Evolutionary conservation across 106 monocot genomes (phyloP).

Genomic region (Dendrobium chrysotoxum): DNA sequence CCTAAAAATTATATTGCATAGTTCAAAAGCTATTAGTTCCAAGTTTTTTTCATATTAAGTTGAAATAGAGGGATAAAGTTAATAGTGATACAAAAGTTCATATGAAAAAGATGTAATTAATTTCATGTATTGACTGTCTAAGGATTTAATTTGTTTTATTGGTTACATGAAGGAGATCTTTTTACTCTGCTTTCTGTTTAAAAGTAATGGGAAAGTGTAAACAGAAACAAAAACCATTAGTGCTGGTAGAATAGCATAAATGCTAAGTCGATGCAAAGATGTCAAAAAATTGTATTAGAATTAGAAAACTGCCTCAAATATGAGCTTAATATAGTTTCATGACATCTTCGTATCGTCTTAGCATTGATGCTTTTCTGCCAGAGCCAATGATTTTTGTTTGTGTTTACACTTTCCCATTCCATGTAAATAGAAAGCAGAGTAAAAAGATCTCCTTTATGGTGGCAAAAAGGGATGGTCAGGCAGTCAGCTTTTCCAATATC

Average conservation of each 20-base stretch:
- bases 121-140: constrained; percentile 36
- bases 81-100: too few relatives aligned
- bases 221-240: constrained; percentile 48
- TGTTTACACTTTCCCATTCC: constrained; percentile 64
- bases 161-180: constrained; percentile 75
- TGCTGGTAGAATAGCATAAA: constrained; percentile 95
- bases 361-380: constrained; percentile 96
- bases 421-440: constrained; percentile 88
- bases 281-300: constrained; percentile 61
- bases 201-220: constrained; percentile 66
- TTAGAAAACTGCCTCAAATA: constrained; percentile 55
- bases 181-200: constrained; percentile 90
- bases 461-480: constrained; percentile 84
- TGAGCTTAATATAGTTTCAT: constrained; percentile 67
- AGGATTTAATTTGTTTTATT: constrained; percentile 58
- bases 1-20: too few relatives aligned
- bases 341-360: constrained; percentile 87
- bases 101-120: too few relatives aligned
- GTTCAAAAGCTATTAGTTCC: too few relatives aligned
- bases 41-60: too few relatives aligned
- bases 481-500: constrained; percentile 78
- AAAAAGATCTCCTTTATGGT: constrained; percentile 83
- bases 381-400: constrained; percentile 62
- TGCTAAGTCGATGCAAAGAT: constrained; percentile 93
- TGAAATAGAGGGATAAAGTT: too few relatives aligned